These are phyloP conservation scores for Ustilago nuda DNA, from an alignment of 1,284 basidiomycete genomes.

Conservation along the genomic window DNA sequence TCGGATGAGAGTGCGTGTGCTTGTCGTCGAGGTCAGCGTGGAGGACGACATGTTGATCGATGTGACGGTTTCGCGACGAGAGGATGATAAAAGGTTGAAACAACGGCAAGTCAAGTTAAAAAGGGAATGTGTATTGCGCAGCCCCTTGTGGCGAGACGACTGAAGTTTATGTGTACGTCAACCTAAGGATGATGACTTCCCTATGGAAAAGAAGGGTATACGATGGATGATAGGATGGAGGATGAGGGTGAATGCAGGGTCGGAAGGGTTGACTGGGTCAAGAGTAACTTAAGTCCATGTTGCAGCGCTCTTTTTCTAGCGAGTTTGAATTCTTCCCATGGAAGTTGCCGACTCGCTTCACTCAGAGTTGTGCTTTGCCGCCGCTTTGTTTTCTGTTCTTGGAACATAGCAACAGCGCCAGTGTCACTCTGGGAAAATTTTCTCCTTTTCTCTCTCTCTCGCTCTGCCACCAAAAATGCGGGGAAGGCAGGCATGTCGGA, in stretches of 20 bases:
- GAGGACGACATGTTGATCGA: slow-evolving; percentile 2
- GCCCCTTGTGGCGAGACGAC: not conserved
- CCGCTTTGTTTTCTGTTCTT: not conserved
- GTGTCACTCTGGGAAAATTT: slow-evolving; percentile 10
- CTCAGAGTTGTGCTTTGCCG: not conserved
- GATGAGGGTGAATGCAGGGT: slow-evolving; percentile 5
- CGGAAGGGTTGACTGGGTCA: not conserved
- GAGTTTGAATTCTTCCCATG: slow-evolving; percentile 9
- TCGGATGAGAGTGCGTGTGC: slow-evolving; percentile 1
- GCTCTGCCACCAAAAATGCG: slow-evolving; percentile 26
- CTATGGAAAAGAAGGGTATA: not conserved
- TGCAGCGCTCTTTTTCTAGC: not conserved
- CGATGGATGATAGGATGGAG: not conserved
- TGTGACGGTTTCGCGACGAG: not conserved
- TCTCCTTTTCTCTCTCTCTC: not conserved
- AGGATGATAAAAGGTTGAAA: not conserved
- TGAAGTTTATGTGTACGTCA: not conserved
- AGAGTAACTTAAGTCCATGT: slow-evolving; percentile 4
- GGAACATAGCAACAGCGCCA: slow-evolving; percentile 8
- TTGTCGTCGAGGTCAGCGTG: not conserved
- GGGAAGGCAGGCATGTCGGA: slow-evolving; percentile 21
- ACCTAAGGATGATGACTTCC: not conserved
- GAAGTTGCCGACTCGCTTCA: slow-evolving; percentile 18
- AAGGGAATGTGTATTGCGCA: not conserved
- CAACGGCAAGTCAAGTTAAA: not conserved